Percentiles rank a stretch among this genome's conserved stretches.
phyloP scores from a whole-genome alignment of 352 stramenopile species.

The Thraustochytrium sp. region DNA sequence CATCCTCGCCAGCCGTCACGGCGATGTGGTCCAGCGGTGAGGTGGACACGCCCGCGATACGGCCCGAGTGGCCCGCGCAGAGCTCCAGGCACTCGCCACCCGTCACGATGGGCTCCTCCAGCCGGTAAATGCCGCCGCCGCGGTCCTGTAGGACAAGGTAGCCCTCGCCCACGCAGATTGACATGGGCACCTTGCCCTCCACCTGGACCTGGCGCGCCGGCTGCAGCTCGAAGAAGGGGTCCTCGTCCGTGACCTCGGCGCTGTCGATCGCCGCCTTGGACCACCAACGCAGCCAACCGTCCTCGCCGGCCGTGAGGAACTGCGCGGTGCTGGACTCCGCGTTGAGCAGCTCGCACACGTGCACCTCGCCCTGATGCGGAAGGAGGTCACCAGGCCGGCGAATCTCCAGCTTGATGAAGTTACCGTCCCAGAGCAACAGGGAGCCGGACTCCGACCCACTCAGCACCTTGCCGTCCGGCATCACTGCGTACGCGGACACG shows the following conservation, averaged over 20 bases:
- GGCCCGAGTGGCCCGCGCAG: slow-evolving; percentile 53
- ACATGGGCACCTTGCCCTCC: slow-evolving; percentile 42
- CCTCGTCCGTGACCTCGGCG: slow-evolving; percentile 71
- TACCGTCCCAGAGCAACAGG: slow-evolving; percentile 85
- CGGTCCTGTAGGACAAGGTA: slow-evolving; percentile 18
- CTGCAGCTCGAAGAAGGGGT: slow-evolving; percentile 65
- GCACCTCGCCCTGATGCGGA: slow-evolving; percentile 66
- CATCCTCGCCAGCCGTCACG: slow-evolving; percentile 73
- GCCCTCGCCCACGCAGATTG: neutral
- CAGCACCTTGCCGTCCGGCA: slow-evolving; percentile 88
- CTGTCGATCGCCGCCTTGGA: slow-evolving; percentile 70
- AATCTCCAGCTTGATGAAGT: slow-evolving; percentile 90
- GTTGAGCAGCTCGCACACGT: slow-evolving; percentile 41
- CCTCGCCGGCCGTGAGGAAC: slow-evolving; percentile 57
- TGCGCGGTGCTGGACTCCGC: slow-evolving; percentile 22
- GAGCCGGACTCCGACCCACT: slow-evolving; percentile 72
- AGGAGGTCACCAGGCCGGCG: slow-evolving; percentile 61
- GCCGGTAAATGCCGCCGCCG: slow-evolving; percentile 6
- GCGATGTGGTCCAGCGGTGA: slow-evolving; percentile 76
- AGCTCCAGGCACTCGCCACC: neutral
- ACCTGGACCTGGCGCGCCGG: slow-evolving; percentile 63
- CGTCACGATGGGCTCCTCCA: slow-evolving; percentile 13
- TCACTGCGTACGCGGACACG: slow-evolving; percentile 81
- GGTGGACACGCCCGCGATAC: slow-evolving; percentile 64
- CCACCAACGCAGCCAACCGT: slow-evolving; percentile 83